These are phyloP conservation scores for Coemansia asiatica DNA, from an alignment of 192 early-diverging fungal species.

Conservation along the genomic window DNA sequence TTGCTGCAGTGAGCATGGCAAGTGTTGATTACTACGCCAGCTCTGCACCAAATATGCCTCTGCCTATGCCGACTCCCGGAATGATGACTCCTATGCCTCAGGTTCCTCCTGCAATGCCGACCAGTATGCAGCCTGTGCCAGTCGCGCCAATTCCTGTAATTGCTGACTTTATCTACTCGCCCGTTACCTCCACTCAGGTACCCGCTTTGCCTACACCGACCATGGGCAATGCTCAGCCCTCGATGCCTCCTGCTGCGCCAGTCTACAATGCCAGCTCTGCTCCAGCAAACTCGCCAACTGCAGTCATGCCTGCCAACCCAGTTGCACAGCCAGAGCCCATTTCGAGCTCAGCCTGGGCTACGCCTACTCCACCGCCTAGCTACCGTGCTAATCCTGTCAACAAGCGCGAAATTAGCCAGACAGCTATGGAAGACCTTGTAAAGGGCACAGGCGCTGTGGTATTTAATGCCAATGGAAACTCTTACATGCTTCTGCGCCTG, in stretches of 20 bases:
- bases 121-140: slow-evolving; percentile 12
- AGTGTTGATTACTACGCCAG: slow-evolving; percentile 19
- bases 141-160: slow-evolving; percentile 23
- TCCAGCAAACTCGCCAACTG: slow-evolving; percentile 6
- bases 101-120: slow-evolving; percentile 4
- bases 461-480: slow-evolving; percentile 25
- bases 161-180: slow-evolving; percentile 38
- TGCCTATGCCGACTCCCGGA: slow-evolving; percentile 2
- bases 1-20: slow-evolving; percentile 19
- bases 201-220: slow-evolving; percentile 11
- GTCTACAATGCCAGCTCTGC: slow-evolving; percentile 17
- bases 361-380: slow-evolving; percentile 17
- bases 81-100: not conserved
- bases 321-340: slow-evolving; percentile 15
- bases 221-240: not conserved
- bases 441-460: slow-evolving; percentile 28
- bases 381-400: slow-evolving; percentile 15
- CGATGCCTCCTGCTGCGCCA: slow-evolving; percentile 12
- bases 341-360: not conserved
- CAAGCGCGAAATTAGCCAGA: slow-evolving; percentile 26
- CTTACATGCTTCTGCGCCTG: slow-evolving; percentile 34
- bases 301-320: slow-evolving; percentile 13
- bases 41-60: slow-evolving; percentile 18
- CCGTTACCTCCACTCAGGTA: not conserved
- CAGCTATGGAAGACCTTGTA: slow-evolving; percentile 17